Base-by-base conservation (phyloP, 352 stramenopile species). In the Phytopythium litorale region DNA sequence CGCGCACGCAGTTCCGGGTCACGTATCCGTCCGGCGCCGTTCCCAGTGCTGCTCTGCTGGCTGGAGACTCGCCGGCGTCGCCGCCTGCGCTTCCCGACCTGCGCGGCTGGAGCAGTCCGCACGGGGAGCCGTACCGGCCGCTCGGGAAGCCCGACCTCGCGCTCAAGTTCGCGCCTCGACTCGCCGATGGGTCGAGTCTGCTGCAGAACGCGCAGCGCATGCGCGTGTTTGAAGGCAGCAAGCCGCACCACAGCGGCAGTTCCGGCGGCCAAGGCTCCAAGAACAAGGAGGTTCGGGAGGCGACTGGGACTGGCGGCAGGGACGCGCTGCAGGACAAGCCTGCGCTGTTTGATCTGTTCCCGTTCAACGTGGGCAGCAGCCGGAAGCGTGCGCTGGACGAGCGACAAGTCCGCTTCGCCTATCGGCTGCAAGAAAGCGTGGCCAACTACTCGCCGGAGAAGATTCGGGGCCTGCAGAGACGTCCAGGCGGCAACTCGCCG, bases 81-180 rank as follows among this genome's bases (percentile, higher is more conserved):
- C 37, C 65, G 23, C 38, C 6, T 12, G 61, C 23, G 46, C 37
- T 64, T n/a, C 40, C 11, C 13, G 71, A 80, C 12, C 67, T 74
- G 16, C 68, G 69, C 3, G 84, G 84, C 6, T 92, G 84, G 84
- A 82, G 78, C 45, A 91, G 84, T 60, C 84, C 84, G 9, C 73
- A 88, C 53, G 81, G 81, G 7, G 75, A 91, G 62, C 83, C 83
- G 1, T 92, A 91, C 50, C 71, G 79, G 0, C 84, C 81, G 16
- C 66, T 92, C 7, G 84, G 84, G 5, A 85, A 82, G 38, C 84
- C 84, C 1, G 71, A 91, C 46, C 67, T 92, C 33, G 74, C 65
- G 35, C 78, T 92, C 59, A 89, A 89, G 56, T 78, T 88, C 54
- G 83, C 78, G 6, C 81, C 81, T 4, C 79, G 78, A 23, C 68